Conservation (phyloP, 2,329 filamentous ascomycete genomes). For the Trichoderma pleuroti region DNA sequence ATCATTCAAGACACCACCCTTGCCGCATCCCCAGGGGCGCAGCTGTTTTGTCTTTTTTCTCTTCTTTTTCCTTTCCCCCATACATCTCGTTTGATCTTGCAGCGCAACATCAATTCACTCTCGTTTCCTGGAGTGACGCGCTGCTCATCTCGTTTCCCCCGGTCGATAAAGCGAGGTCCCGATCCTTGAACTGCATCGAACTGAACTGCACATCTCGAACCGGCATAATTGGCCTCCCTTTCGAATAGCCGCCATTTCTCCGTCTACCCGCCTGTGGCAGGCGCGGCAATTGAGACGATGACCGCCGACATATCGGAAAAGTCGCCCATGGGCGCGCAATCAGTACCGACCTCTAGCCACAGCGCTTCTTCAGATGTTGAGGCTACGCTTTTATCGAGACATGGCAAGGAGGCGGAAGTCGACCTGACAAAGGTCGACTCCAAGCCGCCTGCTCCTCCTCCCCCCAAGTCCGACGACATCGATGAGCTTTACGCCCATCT, state of each 20-base stretch:
- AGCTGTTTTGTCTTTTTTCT: not conserved
- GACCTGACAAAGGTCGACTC: conserved; percentile 17
- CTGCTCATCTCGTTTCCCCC: conserved; percentile 3
- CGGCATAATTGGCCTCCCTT: not conserved
- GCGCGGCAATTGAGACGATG: conserved; percentile 15
- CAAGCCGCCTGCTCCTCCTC: conserved; percentile 1
- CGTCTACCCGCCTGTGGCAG: not conserved
- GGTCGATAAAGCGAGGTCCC: not conserved
- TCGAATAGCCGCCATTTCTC: not conserved
- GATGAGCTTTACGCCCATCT: conserved; percentile 60
- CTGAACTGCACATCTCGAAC: not conserved
- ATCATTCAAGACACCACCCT: not conserved
- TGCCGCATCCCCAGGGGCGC: not conserved
- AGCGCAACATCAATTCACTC: not conserved
- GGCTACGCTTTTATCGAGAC: conserved; percentile 1
- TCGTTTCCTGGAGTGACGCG: conserved; percentile 1
- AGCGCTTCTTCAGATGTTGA: conserved; percentile 14
- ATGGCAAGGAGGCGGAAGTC: not conserved
- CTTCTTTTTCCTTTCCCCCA: not conserved
- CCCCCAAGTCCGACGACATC: conserved; percentile 34
- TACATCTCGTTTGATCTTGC: not conserved
- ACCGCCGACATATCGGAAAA: conserved; percentile 13
- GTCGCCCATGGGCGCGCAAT: not conserved
- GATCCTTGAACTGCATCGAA: not conserved
- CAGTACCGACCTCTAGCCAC: conserved; percentile 10